These are phyloP conservation scores for Penicillium crustosum DNA, from an alignment of 2,329 filamentous ascomycete species.

Conservation along the genomic window DNA sequence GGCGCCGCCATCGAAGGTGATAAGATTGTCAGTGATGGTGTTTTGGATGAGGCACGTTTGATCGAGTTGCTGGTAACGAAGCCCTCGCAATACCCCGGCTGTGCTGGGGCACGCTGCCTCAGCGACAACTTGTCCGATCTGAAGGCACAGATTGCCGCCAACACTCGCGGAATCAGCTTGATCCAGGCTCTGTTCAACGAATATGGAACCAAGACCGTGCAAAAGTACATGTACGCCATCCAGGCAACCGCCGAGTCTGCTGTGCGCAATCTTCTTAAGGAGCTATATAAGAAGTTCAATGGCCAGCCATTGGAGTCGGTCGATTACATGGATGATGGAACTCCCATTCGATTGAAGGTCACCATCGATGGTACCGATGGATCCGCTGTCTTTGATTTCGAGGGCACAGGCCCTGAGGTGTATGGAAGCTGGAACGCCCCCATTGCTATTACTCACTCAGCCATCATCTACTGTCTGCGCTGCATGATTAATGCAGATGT, in stretches of 20 bases:
- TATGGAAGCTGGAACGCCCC: conserved; percentile 80
- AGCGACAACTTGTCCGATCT: conserved; percentile 83
- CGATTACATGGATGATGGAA: conserved; percentile 87
- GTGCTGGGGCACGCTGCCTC: conserved; percentile 74
- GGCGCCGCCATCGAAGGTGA: conserved; percentile 49
- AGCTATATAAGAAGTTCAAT: conserved; percentile 67
- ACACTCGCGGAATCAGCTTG: conserved; percentile 78
- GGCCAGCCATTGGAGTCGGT: conserved; percentile 70
- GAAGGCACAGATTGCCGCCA: conserved; percentile 82
- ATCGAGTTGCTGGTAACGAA: conserved; percentile 69
- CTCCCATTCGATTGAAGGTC: conserved; percentile 71
- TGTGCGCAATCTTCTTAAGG: conserved; percentile 71
- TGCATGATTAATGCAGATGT: conserved; percentile 79
- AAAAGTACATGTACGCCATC: conserved; percentile 81
- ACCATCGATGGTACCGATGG: conserved; percentile 72
- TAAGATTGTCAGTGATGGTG: conserved; percentile 71
- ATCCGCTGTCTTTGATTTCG: conserved; percentile 75
- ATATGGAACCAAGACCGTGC: conserved; percentile 73
- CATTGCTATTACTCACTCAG: conserved; percentile 76
- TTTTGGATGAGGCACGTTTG: conserved; percentile 76
- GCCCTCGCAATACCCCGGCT: conserved; percentile 72
- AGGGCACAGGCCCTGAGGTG: conserved; percentile 74
- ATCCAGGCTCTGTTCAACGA: conserved; percentile 74
- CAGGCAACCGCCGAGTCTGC: conserved; percentile 76
- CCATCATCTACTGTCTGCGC: conserved; percentile 82